A percentile compares a stretch with the other conserved stretches of the same genome.
Evolutionary conservation across 2,329 filamentous ascomycete species (phyloP).

Genomic region (Allantophomopsis lycopodina): DNA sequence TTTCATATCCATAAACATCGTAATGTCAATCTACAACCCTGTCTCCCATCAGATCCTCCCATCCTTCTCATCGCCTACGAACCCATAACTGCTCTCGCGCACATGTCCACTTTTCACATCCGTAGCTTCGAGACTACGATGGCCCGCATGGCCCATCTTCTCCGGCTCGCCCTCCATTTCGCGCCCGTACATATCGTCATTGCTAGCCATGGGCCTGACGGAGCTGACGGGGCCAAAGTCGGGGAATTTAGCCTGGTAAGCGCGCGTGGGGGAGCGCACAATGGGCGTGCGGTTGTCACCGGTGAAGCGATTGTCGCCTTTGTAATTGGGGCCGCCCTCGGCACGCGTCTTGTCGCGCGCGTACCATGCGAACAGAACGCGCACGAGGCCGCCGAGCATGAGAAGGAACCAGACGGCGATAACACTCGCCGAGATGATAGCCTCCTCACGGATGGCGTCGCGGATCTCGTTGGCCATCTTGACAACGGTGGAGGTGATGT

Average conservation of each 20-base stretch:
- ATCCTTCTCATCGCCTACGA: slow-evolving; percentile 1
- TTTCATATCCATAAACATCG: no score
- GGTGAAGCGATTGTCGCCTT: slow-evolving; percentile 8
- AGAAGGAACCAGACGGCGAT: slow-evolving; percentile 68
- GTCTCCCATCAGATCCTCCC: no score
- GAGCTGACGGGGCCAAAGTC: slow-evolving; percentile 9
- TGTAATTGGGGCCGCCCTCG: slow-evolving; percentile 35
- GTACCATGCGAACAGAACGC: slow-evolving; percentile 48
- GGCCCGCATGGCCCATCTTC: slow-evolving; percentile 1
- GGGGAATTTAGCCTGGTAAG: slow-evolving; percentile 7
- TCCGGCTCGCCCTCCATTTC: not conserved
- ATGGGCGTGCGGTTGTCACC: slow-evolving; percentile 5
- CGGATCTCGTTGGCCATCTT: slow-evolving; percentile 56
- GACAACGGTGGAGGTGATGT: slow-evolving; percentile 64
- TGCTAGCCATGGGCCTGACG: slow-evolving; percentile 3
- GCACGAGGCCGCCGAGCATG: slow-evolving; percentile 57
- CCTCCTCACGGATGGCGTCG: slow-evolving; percentile 58
- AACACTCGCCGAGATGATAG: slow-evolving; percentile 64
- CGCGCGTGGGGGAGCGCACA: not conserved
- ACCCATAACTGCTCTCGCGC: slow-evolving; percentile 1
- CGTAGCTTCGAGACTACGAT: not conserved
- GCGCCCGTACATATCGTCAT: slow-evolving; percentile 5
- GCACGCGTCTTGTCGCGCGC: slow-evolving; percentile 43
- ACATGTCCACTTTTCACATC: not conserved
- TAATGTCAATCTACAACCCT: no score